Evolutionary conservation across 1,284 basidiomycete species (phyloP), one percentile per base, ranked within the genome.

Genomic region (Apiotrichum mycotoxinovorans): DNA sequence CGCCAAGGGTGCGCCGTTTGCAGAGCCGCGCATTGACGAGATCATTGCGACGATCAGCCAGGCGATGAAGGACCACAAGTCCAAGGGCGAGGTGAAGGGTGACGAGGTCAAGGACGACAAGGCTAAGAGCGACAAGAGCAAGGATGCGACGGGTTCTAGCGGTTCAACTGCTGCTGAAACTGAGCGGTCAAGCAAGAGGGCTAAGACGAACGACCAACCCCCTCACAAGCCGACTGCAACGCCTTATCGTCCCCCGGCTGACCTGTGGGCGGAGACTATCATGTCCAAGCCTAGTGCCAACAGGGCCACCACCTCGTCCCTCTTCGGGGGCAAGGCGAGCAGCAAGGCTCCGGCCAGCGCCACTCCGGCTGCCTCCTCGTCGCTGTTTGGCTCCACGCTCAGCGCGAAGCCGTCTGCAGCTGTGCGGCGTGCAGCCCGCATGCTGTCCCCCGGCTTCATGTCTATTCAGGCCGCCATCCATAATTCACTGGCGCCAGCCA

Each of bases 1-100:
- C 12, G 40, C 26, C 8, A 40, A 34, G n/a, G 35, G 38, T 9
- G 37, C 55, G 4, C 43, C 50, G 0, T 14, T 33, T 3, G 44
- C 51, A 23, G 33, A 35, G 15, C 20, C 30, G 11, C 40, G 74
- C 88, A 80, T 81, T 8, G 83, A 81, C 56, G 87, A 88, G 66
- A 74, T 91, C 26, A 73, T 87, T 42, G 80, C 81, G 35, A 80
- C 82, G n/a, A 83, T 91, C 44, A 81, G 80, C 15, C 23, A 22
- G 11, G 52, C 52, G 7, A 18, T 25, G 17, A 22, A 26, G 12
- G 43, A 25, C 23, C 20, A 27, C 23, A n/a, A n/a, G n/a, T n/a
- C n/a, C n/a, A n/a, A n/a, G n/a, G n/a, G n/a, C n/a, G n/a, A n/a
- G n/a, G n/a, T n/a, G n/a, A n/a, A n/a, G n/a, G n/a, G n/a, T n/a